phyloP scores from a whole-genome alignment of 768 basidiomycete species.

The Russula vinacea region DNA sequence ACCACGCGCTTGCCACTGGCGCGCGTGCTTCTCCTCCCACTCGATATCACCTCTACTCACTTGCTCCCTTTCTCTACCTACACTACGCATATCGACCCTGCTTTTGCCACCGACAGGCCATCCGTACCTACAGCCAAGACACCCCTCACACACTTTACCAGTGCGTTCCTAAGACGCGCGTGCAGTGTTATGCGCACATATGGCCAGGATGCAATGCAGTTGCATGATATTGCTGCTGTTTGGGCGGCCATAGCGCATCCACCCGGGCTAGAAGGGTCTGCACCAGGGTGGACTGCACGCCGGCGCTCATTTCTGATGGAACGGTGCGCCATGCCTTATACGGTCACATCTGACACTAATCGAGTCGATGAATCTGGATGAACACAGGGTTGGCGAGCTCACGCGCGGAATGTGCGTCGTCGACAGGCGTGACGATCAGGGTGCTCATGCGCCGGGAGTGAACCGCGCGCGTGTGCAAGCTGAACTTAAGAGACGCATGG shows the following conservation, averaged over 20 bases:
- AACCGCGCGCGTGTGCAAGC: conserved; percentile 65
- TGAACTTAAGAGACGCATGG: conserved; percentile 43
- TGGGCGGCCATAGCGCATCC: conserved; percentile 83
- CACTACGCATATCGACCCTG: conserved; percentile 54
- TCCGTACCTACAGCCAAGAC: conserved; percentile 49
- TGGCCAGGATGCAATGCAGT: conserved; percentile 82
- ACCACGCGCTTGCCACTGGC: conserved; percentile 54
- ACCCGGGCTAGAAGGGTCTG: conserved; percentile 39
- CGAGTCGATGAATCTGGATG: background rate
- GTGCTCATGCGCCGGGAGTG: conserved; percentile 61
- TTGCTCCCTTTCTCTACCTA: conserved; percentile 72
- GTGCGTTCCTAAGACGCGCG: conserved; percentile 71
- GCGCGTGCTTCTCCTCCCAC: conserved; percentile 65
- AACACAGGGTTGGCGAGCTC: conserved; percentile 61
- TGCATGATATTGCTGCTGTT: conserved; percentile 86
- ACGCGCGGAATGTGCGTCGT: conserved; percentile 87
- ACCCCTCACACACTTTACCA: conserved; percentile 72
- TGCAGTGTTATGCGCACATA: conserved; percentile 74
- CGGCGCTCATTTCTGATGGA: conserved; percentile 28
- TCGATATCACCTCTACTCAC: conserved; percentile 82
- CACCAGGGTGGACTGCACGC: conserved; percentile 53
- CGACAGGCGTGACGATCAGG: conserved; percentile 64
- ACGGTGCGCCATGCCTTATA: conserved; percentile 9
- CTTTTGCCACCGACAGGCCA: conserved; percentile 52
- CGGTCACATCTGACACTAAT: background rate